A percentile compares a stretch with the other conserved stretches of the same genome.
Evolutionary conservation across 2,329 filamentous ascomycete species (phyloP).

Genomic region (Aspergillus pseudoglaucus): DNA sequence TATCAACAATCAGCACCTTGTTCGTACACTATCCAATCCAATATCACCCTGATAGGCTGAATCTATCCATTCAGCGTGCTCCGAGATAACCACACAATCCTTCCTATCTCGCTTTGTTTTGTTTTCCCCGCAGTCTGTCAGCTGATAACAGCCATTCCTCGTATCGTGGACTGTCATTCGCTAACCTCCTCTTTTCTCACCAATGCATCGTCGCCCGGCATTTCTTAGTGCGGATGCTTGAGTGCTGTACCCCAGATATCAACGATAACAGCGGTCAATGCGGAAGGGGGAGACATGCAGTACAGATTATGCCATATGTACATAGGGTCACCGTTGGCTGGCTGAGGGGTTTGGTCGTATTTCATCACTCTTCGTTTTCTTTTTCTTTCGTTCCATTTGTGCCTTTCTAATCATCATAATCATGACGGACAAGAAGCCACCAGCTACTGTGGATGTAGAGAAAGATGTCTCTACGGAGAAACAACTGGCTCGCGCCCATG

Average conservation of each 20-base stretch:
- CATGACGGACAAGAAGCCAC: constrained; percentile 27
- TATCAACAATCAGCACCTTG: too few relatives aligned
- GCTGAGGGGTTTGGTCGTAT: too few relatives aligned
- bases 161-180: neutral
- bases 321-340: too few relatives aligned
- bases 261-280: too few relatives aligned
- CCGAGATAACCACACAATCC: neutral
- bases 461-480: constrained; percentile 29
- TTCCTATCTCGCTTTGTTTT: constrained; percentile 4
- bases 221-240: neutral
- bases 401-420: neutral
- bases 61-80: neutral
- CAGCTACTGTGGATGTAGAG: constrained; percentile 15
- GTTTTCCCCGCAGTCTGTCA: neutral
- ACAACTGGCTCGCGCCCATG: constrained; percentile 43
- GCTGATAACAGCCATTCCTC: neutral
- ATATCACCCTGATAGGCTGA: too few relatives aligned
- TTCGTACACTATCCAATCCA: too few relatives aligned
- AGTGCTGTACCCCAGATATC: neutral
- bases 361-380: neutral
- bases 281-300: too few relatives aligned
- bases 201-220: neutral
- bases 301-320: too few relatives aligned
- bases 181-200: neutral
- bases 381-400: neutral